phyloP scores from a whole-genome alignment of 2,329 filamentous ascomycete species.

The Phyllosticta citriasiana region DNA sequence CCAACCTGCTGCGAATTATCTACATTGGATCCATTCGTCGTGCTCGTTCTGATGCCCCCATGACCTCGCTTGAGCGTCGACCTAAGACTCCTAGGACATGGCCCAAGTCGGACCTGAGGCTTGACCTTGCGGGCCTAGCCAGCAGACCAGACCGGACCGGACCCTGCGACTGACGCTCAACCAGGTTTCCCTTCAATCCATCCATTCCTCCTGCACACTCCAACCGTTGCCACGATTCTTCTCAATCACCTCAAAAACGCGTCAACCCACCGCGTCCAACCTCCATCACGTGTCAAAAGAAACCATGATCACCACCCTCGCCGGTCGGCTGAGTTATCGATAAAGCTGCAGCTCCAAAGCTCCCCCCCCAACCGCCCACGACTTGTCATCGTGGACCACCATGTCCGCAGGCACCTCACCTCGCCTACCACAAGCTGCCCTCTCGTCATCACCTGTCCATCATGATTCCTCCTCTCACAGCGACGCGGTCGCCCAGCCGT shows the following conservation, averaged over 20 bases:
- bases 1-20: not conserved
- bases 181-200: not conserved
- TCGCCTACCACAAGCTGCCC: not conserved
- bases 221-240: not conserved
- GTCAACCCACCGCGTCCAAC: not conserved
- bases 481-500: not conserved
- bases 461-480: not conserved
- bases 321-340: constrained; percentile 1
- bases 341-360: constrained; percentile 9
- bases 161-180: not conserved
- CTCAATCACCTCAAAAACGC: not conserved
- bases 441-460: not conserved
- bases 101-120: not conserved
- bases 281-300: constrained; percentile 4
- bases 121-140: not conserved
- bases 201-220: not conserved
- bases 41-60: not conserved
- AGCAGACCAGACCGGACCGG: not conserved
- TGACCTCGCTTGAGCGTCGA: not conserved
- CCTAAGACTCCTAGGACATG: not conserved
- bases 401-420: constrained; percentile 6
- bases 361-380: constrained; percentile 7
- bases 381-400: not conserved
- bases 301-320: not conserved
- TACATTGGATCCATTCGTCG: not conserved